Evolutionary conservation across 352 stramenopile species (phyloP), one percentile per base, ranked within the genome.

Genomic region (Globisporangium okanoganense): DNA sequence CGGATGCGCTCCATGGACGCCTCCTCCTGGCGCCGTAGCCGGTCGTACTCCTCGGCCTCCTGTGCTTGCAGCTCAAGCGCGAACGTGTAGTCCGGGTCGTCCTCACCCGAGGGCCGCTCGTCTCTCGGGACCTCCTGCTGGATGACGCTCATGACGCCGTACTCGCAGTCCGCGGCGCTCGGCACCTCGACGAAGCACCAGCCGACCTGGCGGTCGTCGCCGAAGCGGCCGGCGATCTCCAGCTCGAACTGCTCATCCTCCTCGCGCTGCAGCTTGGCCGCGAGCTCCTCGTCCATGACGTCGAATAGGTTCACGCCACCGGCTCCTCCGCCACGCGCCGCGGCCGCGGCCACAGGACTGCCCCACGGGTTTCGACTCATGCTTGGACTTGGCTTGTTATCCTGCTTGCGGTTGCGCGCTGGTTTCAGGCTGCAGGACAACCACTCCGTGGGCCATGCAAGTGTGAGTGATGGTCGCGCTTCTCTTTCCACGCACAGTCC

Each of bases 121-220:
- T 79, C 64, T 41, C 78, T 71, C 36, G 76, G 73, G 27, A 90
- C 75, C 56, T 90, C 76, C 65, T 90, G 80, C 54, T 90, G 76
- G 14, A 88, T 71, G 61, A 88, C 78, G 57, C 78, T 88, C 80
- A 90, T 90, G 64, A 83, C 78, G 61, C 80, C 80, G 52, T 73
- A 73, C 33, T 81, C 68, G 61, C 59, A 61, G 56, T 71, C 76
- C 2, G 67, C 62, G 3, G 69, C 58, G 58, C 76, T 85, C n/a
- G 80, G 78, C 18, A 90, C 80, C 62, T 90, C 80, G 62, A 90
- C 78, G 58, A 90, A 90, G 53, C 80, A 90, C 78, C 78, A 90
- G 52, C 76, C 80, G 0, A 75, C 79, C 53, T 84, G 69, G n/a
- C 69, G 41, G 36, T 78, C 76, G 43, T 85, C 76, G 5, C 78